Percentiles rank a stretch among this genome's conserved stretches.
Evolutionary conservation across 495 filamentous ascomycete species (phyloP).

Genomic region (Penicillium psychrofluorescens): DNA sequence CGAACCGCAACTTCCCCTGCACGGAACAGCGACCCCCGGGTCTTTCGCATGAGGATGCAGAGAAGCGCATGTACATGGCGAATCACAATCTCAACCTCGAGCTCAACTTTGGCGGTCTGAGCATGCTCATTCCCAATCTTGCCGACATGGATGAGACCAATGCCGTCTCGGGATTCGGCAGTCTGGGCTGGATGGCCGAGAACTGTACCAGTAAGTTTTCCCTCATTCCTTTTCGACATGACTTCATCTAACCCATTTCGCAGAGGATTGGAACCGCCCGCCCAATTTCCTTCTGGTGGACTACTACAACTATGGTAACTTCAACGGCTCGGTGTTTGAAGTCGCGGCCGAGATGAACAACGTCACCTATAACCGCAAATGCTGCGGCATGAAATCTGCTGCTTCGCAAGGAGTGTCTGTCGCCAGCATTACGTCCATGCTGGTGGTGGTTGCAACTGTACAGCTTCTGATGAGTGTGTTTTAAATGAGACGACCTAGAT

Average conservation of each 20-base stretch:
- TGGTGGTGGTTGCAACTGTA: slow-evolving; percentile 17
- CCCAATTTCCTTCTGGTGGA: slow-evolving; percentile 89
- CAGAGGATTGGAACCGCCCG: slow-evolving; percentile 55
- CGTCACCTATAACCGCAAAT: slow-evolving; percentile 67
- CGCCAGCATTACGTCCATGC: slow-evolving; percentile 12
- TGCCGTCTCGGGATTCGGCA: slow-evolving; percentile 52
- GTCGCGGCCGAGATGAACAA: slow-evolving; percentile 82
- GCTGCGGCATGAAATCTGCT: slow-evolving; percentile 53
- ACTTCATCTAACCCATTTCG: slow-evolving; percentile 7
- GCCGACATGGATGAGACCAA: slow-evolving; percentile 63
- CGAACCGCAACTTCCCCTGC: slow-evolving; percentile 51
- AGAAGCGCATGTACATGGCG: slow-evolving; percentile 70
- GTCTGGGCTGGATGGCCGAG: slow-evolving; percentile 60
- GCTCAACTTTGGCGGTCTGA: slow-evolving; percentile 50
- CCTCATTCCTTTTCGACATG: background rate
- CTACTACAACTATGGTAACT: slow-evolving; percentile 69
- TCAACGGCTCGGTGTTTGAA: slow-evolving; percentile 80
- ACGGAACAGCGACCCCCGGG: slow-evolving; percentile 53
- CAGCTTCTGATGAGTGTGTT: slow-evolving; percentile 19
- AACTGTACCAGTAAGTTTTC: slow-evolving; percentile 55
- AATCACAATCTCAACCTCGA: slow-evolving; percentile 89
- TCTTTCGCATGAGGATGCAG: slow-evolving; percentile 41
- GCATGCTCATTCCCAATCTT: slow-evolving; percentile 70
- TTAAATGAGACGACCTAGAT: slow-evolving; percentile 9
- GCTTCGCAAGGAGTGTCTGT: slow-evolving; percentile 18